These are phyloP conservation scores for Breynia disticha DNA, from an alignment of 441 rosid species.

Conservation along the genomic window DNA sequence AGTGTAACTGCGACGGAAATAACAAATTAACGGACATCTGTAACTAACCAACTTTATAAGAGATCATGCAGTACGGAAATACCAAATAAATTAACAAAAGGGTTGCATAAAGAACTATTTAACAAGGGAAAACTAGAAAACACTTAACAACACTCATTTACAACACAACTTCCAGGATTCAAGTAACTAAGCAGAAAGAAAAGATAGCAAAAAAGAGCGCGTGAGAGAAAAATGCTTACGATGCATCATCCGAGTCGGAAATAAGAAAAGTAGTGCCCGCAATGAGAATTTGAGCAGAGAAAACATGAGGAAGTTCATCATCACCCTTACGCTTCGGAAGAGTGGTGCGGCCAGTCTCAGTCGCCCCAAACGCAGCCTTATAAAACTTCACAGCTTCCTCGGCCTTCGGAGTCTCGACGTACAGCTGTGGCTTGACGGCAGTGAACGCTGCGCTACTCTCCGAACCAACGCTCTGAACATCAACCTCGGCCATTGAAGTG, in stretches of 20 bases:
- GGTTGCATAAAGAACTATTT: no score
- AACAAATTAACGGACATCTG: no score
- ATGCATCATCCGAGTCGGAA: conserved; percentile 32
- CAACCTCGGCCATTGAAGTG: conserved; percentile 38
- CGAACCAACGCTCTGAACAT: conserved; percentile 40
- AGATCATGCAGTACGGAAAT: no score
- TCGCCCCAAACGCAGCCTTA: conserved; percentile 69
- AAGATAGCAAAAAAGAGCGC: neutral
- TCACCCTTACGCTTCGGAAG: conserved; percentile 87
- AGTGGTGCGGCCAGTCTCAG: conserved; percentile 46
- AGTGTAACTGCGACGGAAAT: no score
- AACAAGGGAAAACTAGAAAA: no score
- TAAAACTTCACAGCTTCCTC: conserved; percentile 69
- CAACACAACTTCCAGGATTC: neutral
- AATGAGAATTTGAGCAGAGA: conserved; percentile 53
- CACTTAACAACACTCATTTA: neutral
- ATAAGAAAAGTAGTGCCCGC: conserved; percentile 52
- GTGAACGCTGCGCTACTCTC: conserved; percentile 34
- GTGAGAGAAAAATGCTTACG: conserved; percentile 22
- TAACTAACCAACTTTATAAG: no score
- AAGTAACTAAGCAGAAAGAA: neutral
- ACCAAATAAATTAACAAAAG: no score
- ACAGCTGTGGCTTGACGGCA: conserved; percentile 54
- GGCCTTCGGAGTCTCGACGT: conserved; percentile 75
- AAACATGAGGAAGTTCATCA: conserved; percentile 73